Percentiles rank a stretch among this genome's conserved stretches.
Conservation (phyloP, 257 asterid species). For the Striga asiatica region DNA sequence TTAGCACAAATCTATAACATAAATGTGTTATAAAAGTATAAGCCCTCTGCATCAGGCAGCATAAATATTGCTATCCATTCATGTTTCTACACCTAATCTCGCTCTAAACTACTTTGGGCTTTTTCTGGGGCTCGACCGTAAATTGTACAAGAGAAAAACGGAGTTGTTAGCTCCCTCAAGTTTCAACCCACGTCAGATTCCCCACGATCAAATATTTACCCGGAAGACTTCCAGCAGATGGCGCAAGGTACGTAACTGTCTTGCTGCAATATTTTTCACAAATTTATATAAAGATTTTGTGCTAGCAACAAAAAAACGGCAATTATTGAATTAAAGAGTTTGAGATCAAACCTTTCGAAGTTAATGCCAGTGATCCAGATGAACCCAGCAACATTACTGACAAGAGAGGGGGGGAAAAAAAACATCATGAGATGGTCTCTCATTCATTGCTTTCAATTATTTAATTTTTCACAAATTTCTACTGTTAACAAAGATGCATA, state of each 20-base stretch:
- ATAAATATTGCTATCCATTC: too few species aligned
- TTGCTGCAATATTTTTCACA: conserved; percentile 36
- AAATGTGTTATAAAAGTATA: too few species aligned
- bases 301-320: conserved; percentile 1
- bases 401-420: conserved; percentile 5
- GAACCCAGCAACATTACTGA: conserved; percentile 92
- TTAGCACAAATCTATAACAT: too few species aligned
- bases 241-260: conserved; percentile 78
- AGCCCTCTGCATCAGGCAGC: too few species aligned
- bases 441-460: neutral
- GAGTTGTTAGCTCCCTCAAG: conserved; percentile 15
- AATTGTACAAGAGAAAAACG: conserved; percentile 11
- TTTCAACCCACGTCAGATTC: conserved; percentile 79
- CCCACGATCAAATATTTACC: conserved; percentile 73
- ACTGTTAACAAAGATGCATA: too few species aligned
- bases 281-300: neutral
- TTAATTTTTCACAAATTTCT: too few species aligned
- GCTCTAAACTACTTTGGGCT: too few species aligned
- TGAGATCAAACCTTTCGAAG: conserved; percentile 48
- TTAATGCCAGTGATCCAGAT: conserved; percentile 79
- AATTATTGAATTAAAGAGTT: neutral
- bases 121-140: too few species aligned
- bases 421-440: conserved; percentile 4
- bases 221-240: conserved; percentile 86
- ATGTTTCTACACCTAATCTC: too few species aligned